These are phyloP conservation scores for Grigorovia jiainica DNA, from an alignment of 805 yeast species.

Conservation along the genomic window DNA sequence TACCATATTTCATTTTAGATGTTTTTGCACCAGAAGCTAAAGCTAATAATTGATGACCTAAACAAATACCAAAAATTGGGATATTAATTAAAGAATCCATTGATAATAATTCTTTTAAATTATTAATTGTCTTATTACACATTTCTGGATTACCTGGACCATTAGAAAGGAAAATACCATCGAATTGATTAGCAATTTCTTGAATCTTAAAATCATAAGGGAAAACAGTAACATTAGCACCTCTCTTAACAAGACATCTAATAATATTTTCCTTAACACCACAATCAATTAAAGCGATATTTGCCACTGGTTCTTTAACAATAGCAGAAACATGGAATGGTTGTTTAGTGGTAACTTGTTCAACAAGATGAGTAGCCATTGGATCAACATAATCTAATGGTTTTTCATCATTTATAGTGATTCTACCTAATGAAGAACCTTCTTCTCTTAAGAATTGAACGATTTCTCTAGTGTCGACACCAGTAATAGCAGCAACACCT, in stretches of 20 bases:
- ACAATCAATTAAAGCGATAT: conserved; percentile 91
- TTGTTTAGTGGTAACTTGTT: conserved; percentile 87
- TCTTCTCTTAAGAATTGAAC: conserved; percentile 90
- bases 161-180: conserved; percentile 88
- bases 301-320: conserved; percentile 35
- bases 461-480: conserved; percentile 93
- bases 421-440: conserved; percentile 88
- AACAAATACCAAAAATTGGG: conserved; percentile 95
- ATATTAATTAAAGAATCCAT: conserved; percentile 43
- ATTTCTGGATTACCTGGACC: conserved; percentile 98
- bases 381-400: conserved; percentile 71
- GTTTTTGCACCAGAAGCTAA: conserved; percentile 93
- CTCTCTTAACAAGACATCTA: conserved; percentile 88
- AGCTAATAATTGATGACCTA: conserved; percentile 95
- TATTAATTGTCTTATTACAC: conserved; percentile 67
- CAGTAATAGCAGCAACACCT: conserved; percentile 92
- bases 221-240: conserved; percentile 92
- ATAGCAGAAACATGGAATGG: conserved; percentile 82
- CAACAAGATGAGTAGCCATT: conserved; percentile 79
- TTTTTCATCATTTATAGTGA: conserved; percentile 53
- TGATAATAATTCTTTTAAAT: conserved; percentile 63
- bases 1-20: conserved; percentile 89
- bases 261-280: conserved; percentile 97
- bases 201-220: conserved; percentile 94
- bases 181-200: conserved; percentile 82